Evolutionary conservation across 345 rosid genomes (phyloP).

Genomic region (Aquilaria malaccensis): DNA sequence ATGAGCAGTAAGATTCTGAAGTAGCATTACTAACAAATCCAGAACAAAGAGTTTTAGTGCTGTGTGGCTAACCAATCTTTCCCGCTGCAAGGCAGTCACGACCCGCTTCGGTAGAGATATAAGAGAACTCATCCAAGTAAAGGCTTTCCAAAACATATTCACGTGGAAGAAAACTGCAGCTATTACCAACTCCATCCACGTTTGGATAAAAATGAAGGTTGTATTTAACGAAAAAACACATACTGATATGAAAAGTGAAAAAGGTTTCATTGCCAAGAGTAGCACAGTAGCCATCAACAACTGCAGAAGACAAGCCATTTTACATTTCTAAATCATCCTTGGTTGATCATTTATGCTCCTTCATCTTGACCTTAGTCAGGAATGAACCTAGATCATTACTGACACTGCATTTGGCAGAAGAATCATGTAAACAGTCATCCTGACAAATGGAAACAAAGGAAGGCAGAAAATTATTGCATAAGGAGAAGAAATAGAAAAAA

Average conservation of each 20-base stretch:
- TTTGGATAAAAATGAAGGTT: conserved; percentile 31
- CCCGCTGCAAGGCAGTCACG: conserved; percentile 49
- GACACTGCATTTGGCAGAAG: too few relatives aligned
- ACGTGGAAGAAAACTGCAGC: conserved; percentile 41
- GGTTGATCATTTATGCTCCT: too few relatives aligned
- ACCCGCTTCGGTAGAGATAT: conserved; percentile 49
- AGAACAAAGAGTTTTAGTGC: not conserved
- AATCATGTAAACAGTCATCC: too few relatives aligned
- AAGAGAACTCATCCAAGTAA: conserved; percentile 41
- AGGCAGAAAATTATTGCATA: too few relatives aligned
- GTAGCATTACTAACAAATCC: too few relatives aligned
- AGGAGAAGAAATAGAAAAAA: too few relatives aligned
- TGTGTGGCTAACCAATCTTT: conserved; percentile 52
- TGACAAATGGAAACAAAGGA: too few relatives aligned
- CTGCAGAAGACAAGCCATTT: too few relatives aligned
- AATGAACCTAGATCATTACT: too few relatives aligned
- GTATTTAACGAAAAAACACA: conserved; percentile 34
- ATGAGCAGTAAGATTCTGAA: too few relatives aligned
- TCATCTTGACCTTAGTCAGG: too few relatives aligned
- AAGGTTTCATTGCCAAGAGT: conserved; percentile 35
- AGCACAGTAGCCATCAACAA: conserved; percentile 19
- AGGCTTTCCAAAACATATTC: conserved; percentile 35
- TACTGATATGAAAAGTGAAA: conserved; percentile 30
- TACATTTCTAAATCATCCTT: too few relatives aligned
- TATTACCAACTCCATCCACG: conserved; percentile 45